These are phyloP conservation scores for Nigrospora sphaerica DNA, from an alignment of 2,329 filamentous ascomycete species.

Conservation along the genomic window DNA sequence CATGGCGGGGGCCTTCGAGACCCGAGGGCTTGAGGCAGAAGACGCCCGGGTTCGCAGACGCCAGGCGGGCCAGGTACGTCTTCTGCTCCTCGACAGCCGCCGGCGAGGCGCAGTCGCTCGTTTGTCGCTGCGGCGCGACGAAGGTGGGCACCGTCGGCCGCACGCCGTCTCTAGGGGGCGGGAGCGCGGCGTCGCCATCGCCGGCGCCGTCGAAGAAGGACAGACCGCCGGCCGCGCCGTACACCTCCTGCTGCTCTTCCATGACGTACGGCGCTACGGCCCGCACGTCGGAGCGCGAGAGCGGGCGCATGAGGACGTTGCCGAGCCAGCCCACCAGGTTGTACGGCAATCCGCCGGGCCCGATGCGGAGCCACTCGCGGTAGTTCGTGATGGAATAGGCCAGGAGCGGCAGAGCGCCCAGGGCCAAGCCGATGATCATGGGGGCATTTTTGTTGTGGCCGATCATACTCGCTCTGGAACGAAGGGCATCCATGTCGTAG, in stretches of 20 bases:
- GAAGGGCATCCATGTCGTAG: too few relatives aligned
- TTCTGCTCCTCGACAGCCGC: conserved; percentile 12
- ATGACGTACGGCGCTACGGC: conserved; percentile 18
- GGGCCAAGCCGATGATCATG: neutral
- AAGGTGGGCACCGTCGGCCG: conserved; percentile 25
- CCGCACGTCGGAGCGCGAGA: conserved; percentile 25
- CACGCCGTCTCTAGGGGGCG: conserved; percentile 6
- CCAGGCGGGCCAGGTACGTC: conserved; percentile 15
- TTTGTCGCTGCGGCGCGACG: conserved; percentile 32
- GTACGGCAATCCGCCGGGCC: conserved; percentile 34
- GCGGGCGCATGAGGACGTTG: conserved; percentile 22
- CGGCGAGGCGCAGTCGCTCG: conserved; percentile 11
- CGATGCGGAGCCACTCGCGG: conserved; percentile 31
- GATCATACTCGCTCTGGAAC: too few relatives aligned
- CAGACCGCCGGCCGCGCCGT: conserved; percentile 14
- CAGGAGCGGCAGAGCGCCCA: conserved; percentile 6
- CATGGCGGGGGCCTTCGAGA: conserved; percentile 23
- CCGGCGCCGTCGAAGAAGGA: conserved; percentile 11
- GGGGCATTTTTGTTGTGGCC: too few relatives aligned
- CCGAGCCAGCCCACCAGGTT: conserved; percentile 33
- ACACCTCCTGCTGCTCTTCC: conserved; percentile 10
- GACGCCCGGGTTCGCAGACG: conserved; percentile 16
- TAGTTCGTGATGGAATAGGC: conserved; percentile 25
- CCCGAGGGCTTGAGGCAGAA: conserved; percentile 17
- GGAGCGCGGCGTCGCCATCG: neutral